These are phyloP conservation scores for Lachancea kluyveri DNA, from an alignment of 805 yeast species.

Conservation along the genomic window DNA sequence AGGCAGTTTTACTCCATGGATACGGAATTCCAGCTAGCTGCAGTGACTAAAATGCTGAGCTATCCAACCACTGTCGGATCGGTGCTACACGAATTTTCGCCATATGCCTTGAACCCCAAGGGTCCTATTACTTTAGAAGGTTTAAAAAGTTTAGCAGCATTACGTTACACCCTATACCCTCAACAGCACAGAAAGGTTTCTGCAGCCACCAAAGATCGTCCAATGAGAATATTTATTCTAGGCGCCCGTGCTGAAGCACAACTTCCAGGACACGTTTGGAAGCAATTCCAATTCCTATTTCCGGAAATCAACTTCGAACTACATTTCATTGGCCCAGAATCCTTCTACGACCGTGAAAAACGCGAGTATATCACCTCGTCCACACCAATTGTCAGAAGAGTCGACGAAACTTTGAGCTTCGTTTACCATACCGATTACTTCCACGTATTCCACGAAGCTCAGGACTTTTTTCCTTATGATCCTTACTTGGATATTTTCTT, in stretches of 20 bases:
- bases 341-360: constrained; percentile 67
- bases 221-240: constrained; percentile 80
- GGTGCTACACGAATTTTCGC: constrained; percentile 75
- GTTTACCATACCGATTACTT: constrained; percentile 87
- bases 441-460: constrained; percentile 84
- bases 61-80: constrained; percentile 90
- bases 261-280: constrained; percentile 93
- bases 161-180: constrained; percentile 85
- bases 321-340: constrained; percentile 93
- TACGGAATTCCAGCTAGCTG: constrained; percentile 91
- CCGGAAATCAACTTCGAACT: constrained; percentile 80
- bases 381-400: constrained; percentile 64
- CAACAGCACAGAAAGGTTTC: constrained; percentile 29
- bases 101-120: constrained; percentile 72
- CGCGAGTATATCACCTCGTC: constrained; percentile 51
- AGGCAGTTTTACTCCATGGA: constrained; percentile 94
- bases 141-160: constrained; percentile 85
- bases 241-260: constrained; percentile 93
- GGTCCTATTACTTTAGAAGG: constrained; percentile 93
- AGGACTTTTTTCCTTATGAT: constrained; percentile 96
- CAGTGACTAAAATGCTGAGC: constrained; percentile 88
- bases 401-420: constrained; percentile 68
- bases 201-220: constrained; percentile 68
- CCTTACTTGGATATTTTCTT: constrained; percentile 92
- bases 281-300: constrained; percentile 78